Base-by-base conservation (phyloP, 345 rosid genomes). In the Raphanus raphanistrum region DNA sequence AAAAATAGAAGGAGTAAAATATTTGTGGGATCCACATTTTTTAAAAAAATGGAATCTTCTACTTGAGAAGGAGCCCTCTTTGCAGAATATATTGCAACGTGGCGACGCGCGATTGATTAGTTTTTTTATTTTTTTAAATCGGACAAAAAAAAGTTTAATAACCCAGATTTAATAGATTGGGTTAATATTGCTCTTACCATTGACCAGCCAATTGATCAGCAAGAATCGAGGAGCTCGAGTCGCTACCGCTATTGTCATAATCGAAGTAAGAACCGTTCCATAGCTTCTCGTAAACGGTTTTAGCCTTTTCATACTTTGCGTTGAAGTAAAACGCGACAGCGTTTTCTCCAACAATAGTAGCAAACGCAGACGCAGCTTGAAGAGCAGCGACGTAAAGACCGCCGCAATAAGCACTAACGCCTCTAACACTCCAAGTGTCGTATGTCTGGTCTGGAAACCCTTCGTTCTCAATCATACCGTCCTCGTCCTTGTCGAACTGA, bases 181-280 rank as follows among this genome's bases (percentile, higher is more conserved):
- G 21, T 21, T 21, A 21, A 21, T 21, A 21, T 21, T 21, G 21
- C 21, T 21, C 21, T 21, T 21, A 21, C 96, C 96, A 91, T 78
- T 91, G 92, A 60, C 97, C 94, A 57, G 94, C 97, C 83, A 91
- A 25, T 50, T 88, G 97, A 83, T 91, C 97, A 35, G 91, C 92
- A 63, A 88, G 89, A 75, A 91, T 91, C 2, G 89, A 86, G 6
- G 81, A 58, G 74, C 95, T 85, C 8, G 86, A 85, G 55, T 79
- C 83, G 4, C 88, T 72, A 16, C 60, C 50, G 11, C 90, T 82
- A 33, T 84, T 84, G 76, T 92, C 95, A 41, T 88, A 87, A 62
- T 87, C 80, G 79, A 90, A 92, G 76, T 92, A 92, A 43, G 95
- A 90, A 48, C 97, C 95, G 68, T 92, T 92, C 97, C 95, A 92